These are phyloP conservation scores for Aspergillus nidulans DNA, from an alignment of 495 filamentous ascomycete species.

Conservation along the genomic window DNA sequence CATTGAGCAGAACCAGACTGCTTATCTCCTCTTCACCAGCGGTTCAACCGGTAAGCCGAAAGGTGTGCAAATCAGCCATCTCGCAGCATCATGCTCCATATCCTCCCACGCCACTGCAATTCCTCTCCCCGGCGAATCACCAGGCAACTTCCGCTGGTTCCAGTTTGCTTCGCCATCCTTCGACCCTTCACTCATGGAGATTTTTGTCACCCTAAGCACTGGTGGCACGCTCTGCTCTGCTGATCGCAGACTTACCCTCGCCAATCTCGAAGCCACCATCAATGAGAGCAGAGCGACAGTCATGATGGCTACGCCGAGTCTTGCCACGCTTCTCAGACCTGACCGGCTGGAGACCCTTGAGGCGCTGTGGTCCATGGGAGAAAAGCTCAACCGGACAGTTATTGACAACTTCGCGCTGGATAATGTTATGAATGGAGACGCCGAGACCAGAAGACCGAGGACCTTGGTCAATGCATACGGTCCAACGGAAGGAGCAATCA, in stretches of 20 bases:
- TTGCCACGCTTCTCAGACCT: conserved; percentile 26
- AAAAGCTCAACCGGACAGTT: conserved; percentile 27
- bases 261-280: conserved; percentile 22
- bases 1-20: conserved; percentile 43
- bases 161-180: conserved; percentile 82
- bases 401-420: conserved; percentile 23
- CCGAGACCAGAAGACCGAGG: neutral
- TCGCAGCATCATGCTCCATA: conserved; percentile 64
- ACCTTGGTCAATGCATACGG: conserved; percentile 32
- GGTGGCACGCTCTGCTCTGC: conserved; percentile 54
- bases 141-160: conserved; percentile 64
- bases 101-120: conserved; percentile 53
- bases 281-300: conserved; percentile 24
- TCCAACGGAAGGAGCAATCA: conserved; percentile 32
- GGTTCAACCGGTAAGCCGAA: conserved; percentile 83
- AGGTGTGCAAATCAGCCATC: conserved; percentile 71
- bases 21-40: conserved; percentile 85
- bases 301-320: conserved; percentile 31
- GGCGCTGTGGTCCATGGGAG: conserved; percentile 30
- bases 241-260: conserved; percentile 20
- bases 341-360: conserved; percentile 24
- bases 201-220: conserved; percentile 69
- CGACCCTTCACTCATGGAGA: conserved; percentile 80
- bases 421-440: neutral
- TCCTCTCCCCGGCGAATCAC: conserved; percentile 45